Evolutionary conservation across 257 asterid genomes (phyloP).

Genomic region (Paulownia fortunei): DNA sequence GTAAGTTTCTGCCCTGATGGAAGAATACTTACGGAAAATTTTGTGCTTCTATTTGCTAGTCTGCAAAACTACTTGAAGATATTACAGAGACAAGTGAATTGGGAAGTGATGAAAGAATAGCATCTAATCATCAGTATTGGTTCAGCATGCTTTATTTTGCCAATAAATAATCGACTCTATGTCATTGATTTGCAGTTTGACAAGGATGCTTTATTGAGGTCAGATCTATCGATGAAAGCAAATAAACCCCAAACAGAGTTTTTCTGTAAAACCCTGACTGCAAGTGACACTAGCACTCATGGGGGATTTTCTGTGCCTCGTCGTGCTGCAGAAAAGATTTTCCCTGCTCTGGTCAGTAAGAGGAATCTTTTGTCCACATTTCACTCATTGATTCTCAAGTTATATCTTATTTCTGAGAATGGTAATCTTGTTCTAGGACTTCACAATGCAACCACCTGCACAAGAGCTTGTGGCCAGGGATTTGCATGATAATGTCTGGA

Average conservation of each 20-base stretch:
- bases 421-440: slow-evolving; percentile 56
- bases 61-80: neutral
- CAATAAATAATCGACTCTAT: neutral
- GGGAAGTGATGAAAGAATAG: neutral
- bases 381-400: neutral
- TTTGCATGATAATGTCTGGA: slow-evolving; percentile 87
- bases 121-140: neutral
- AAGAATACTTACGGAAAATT: neutral
- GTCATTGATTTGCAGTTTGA: slow-evolving; percentile 67
- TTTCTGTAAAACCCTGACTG: slow-evolving; percentile 95
- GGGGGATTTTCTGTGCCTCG: slow-evolving; percentile 99
- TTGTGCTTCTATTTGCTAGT: neutral
- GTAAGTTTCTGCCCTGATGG: slow-evolving; percentile 39
- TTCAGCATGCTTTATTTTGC: neutral
- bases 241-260: slow-evolving; percentile 85
- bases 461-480: slow-evolving; percentile 91
- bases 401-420: neutral
- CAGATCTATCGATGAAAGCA: slow-evolving; percentile 76
- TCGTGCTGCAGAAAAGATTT: slow-evolving; percentile 96
- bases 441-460: slow-evolving; percentile 94
- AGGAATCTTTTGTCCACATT: neutral
- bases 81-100: neutral
- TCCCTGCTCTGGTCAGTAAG: slow-evolving; percentile 75
- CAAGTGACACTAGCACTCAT: slow-evolving; percentile 98
- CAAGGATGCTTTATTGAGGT: slow-evolving; percentile 88